Conservation (phyloP, 2,329 filamentous ascomycete species). For the Coniella vitis region DNA sequence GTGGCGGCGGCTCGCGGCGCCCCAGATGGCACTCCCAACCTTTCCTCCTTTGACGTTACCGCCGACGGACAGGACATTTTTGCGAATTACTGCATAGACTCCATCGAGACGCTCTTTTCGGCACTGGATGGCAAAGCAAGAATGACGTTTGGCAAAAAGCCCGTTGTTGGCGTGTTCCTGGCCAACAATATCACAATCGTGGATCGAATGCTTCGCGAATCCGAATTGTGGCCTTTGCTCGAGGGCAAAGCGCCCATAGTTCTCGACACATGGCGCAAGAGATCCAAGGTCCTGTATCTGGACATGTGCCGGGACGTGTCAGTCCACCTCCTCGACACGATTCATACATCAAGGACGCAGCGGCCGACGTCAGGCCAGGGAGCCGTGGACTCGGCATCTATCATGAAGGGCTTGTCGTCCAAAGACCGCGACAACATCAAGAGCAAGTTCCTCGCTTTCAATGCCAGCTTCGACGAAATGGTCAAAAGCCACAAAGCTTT, state of each 20-base stretch:
- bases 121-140: slow-evolving; percentile 70
- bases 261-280: slow-evolving; percentile 82
- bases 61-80: slow-evolving; percentile 86
- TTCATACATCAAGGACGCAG: slow-evolving; percentile 71
- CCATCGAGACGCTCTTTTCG: slow-evolving; percentile 72
- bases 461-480: slow-evolving; percentile 82
- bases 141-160: slow-evolving; percentile 67
- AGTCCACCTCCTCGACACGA: slow-evolving; percentile 78
- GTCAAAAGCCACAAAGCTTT: slow-evolving; percentile 74
- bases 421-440: slow-evolving; percentile 97
- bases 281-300: slow-evolving; percentile 72
- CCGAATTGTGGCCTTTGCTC: slow-evolving; percentile 69
- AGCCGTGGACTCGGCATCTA: slow-evolving; percentile 68
- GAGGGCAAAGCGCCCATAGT: slow-evolving; percentile 52
- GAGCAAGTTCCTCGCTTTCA: slow-evolving; percentile 90
- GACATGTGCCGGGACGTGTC: slow-evolving; percentile 86
- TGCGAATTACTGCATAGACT: slow-evolving; percentile 82
- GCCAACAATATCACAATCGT: slow-evolving; percentile 82
- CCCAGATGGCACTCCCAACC: slow-evolving; percentile 58
- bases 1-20: slow-evolving; percentile 46
- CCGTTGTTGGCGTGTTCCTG: slow-evolving; percentile 78
- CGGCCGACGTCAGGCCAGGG: slow-evolving; percentile 67
- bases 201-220: slow-evolving; percentile 75
- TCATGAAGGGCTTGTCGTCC: slow-evolving; percentile 74
- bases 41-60: slow-evolving; percentile 77